Conservation (phyloP, 768 basidiomycete genomes). For the Termitomyces sp. region DNA sequence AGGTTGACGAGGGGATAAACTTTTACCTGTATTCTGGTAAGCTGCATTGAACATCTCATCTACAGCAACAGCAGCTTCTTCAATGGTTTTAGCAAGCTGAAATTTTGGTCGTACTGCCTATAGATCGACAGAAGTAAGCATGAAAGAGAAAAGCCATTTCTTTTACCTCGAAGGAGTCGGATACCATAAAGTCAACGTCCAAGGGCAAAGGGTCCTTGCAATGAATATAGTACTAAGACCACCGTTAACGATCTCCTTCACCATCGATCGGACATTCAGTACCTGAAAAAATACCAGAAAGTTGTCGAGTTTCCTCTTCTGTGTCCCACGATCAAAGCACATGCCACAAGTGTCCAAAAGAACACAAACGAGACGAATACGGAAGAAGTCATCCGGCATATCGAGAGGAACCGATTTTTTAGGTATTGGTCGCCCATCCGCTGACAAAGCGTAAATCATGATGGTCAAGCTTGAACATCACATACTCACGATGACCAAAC, state of each 20-base stretch:
- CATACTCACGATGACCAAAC: conserved; percentile 86
- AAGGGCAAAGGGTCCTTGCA: conserved; percentile 89
- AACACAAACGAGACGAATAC: conserved; percentile 85
- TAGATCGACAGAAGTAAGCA: not conserved
- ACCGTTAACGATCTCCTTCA: not conserved
- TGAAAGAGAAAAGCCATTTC: not conserved
- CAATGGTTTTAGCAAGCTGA: conserved; percentile 61
- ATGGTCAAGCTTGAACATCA: not conserved
- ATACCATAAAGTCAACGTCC: conserved; percentile 97
- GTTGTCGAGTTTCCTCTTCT: conserved; percentile 89
- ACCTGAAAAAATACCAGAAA: conserved; percentile 95
- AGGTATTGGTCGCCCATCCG: conserved; percentile 85
- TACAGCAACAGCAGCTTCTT: conserved; percentile 82
- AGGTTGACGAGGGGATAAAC: not conserved
- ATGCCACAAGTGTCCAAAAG: conserved; percentile 94
- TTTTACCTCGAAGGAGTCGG: conserved; percentile 85
- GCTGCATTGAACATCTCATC: conserved; percentile 82
- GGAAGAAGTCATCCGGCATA: conserved; percentile 95
- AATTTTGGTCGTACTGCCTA: conserved; percentile 87
- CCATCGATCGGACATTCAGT: conserved; percentile 4
- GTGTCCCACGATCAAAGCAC: conserved; percentile 93
- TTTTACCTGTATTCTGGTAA: conserved; percentile 55
- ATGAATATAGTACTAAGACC: conserved; percentile 68
- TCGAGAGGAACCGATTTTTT: conserved; percentile 72
- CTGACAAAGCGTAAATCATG: conserved; percentile 33